Percentiles rank a stretch among this genome's conserved stretches.
These are phyloP conservation scores for Russula olivacea DNA, from an alignment of 768 basidiomycete genomes.

Conservation along the genomic window DNA sequence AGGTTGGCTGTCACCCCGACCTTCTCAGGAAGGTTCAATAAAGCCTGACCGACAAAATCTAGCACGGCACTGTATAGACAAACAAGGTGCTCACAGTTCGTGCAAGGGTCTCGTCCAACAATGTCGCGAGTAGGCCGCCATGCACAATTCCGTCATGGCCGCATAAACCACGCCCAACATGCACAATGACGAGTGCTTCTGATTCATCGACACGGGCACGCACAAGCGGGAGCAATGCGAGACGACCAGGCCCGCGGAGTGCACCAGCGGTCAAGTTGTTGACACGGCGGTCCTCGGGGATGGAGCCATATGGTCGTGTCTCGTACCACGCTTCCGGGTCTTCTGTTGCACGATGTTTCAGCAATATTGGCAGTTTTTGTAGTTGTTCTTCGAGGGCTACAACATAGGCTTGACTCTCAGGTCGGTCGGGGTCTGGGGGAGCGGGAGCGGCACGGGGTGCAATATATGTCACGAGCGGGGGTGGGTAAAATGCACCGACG, in stretches of 20 bases:
- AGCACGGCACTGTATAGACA: not conserved
- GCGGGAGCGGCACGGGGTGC: slow-evolving; percentile 75
- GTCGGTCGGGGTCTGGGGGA: slow-evolving; percentile 52
- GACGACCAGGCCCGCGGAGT: slow-evolving; percentile 79
- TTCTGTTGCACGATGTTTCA: slow-evolving; percentile 41
- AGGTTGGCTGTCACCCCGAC: slow-evolving; percentile 92
- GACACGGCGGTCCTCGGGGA: slow-evolving; percentile 66
- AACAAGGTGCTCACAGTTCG: slow-evolving; percentile 53
- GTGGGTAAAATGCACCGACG: slow-evolving; percentile 66
- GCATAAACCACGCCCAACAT: slow-evolving; percentile 82
- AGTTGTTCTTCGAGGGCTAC: slow-evolving; percentile 60
- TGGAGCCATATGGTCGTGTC: slow-evolving; percentile 61
- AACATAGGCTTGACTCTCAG: slow-evolving; percentile 54
- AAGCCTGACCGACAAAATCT: slow-evolving; percentile 47
- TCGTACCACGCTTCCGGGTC: slow-evolving; percentile 69
- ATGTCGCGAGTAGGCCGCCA: slow-evolving; percentile 84
- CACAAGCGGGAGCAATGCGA: slow-evolving; percentile 75
- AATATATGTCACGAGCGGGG: slow-evolving; percentile 55
- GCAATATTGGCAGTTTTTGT: slow-evolving; percentile 57
- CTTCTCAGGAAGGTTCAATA: slow-evolving; percentile 78
- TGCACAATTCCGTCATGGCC: slow-evolving; percentile 95
- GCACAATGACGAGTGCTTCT: slow-evolving; percentile 65
- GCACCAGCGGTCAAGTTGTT: slow-evolving; percentile 84
- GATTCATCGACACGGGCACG: slow-evolving; percentile 69
- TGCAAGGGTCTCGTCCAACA: slow-evolving; percentile 81